These are phyloP conservation scores for Capsella rubella DNA, from an alignment of 441 rosid species.

Conservation along the genomic window DNA sequence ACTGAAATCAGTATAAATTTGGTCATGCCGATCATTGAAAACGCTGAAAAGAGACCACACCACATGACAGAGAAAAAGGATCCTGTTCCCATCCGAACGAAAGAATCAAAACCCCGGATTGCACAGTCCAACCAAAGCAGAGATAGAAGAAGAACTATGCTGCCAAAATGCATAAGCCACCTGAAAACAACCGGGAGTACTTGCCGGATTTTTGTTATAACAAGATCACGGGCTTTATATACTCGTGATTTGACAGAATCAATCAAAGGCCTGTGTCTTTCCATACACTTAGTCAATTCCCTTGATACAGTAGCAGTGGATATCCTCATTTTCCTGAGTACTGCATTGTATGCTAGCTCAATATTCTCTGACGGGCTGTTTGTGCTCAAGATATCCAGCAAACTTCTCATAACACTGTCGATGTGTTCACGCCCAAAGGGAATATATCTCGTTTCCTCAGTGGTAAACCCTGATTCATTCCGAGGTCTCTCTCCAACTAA, in stretches of 20 bases:
- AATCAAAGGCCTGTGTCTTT: constrained; percentile 65
- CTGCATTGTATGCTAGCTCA: constrained; percentile 54
- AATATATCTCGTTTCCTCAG: constrained; percentile 49
- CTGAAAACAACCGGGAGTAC: constrained; percentile 68
- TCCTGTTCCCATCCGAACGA: constrained; percentile 84
- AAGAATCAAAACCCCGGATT: constrained; percentile 86
- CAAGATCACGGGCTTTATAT: constrained; percentile 57
- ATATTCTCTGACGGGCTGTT: constrained; percentile 56
- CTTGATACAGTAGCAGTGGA: constrained; percentile 49
- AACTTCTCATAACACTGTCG: constrained; percentile 48
- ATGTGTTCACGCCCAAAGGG: constrained; percentile 48
- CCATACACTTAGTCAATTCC: constrained; percentile 63
- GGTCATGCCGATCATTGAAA: constrained; percentile 79
- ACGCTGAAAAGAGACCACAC: constrained; percentile 84
- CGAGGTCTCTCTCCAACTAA: constrained; percentile 48
- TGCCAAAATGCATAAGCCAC: constrained; percentile 74
- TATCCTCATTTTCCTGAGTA: constrained; percentile 57
- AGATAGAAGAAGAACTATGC: constrained; percentile 71
- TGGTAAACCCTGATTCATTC: constrained; percentile 38
- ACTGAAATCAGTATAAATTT: constrained; percentile 61
- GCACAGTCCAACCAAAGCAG: constrained; percentile 93
- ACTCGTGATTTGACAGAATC: constrained; percentile 47
- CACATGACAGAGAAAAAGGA: constrained; percentile 85
- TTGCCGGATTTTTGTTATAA: constrained; percentile 55
- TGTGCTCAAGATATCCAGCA: constrained; percentile 53